Conservation (phyloP, 2,329 filamentous ascomycete genomes). For the Colletotrichum graminicola region DNA sequence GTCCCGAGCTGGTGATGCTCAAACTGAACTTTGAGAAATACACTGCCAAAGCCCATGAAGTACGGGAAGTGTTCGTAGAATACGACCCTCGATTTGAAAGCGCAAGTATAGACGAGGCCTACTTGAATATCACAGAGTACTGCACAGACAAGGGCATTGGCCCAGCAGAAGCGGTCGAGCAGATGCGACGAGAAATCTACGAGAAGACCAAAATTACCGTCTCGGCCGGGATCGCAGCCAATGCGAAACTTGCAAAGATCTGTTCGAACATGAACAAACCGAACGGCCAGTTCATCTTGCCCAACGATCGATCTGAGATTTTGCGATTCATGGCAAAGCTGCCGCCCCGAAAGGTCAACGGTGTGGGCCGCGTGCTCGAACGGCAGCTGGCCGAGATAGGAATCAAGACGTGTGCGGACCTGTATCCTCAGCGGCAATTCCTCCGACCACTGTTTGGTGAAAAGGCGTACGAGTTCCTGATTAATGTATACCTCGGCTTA, state of each 20-base stretch:
- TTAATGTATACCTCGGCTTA: constrained; percentile 86
- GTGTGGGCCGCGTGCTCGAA: constrained; percentile 93
- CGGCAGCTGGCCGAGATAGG: constrained; percentile 90
- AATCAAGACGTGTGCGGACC: constrained; percentile 88
- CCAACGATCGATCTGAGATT: constrained; percentile 78
- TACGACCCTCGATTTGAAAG: constrained; percentile 95
- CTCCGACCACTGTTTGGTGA: constrained; percentile 87
- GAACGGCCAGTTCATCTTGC: constrained; percentile 87
- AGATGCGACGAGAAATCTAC: constrained; percentile 82
- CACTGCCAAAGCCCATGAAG: constrained; percentile 87
- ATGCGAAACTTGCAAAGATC: constrained; percentile 94
- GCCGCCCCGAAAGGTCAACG: constrained; percentile 91
- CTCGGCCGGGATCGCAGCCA: constrained; percentile 93
- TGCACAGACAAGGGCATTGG: constrained; percentile 76
- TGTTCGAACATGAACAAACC: constrained; percentile 97
- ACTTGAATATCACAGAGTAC: constrained; percentile 93
- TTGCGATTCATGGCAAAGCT: constrained; percentile 88
- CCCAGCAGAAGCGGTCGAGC: constrained; percentile 79
- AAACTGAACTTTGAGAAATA: constrained; percentile 94
- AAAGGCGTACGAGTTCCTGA: constrained; percentile 88
- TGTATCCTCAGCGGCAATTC: constrained; percentile 81
- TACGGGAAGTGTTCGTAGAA: constrained; percentile 83
- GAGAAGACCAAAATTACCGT: constrained; percentile 86
- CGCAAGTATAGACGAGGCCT: constrained; percentile 95
- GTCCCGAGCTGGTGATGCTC: constrained; percentile 84